These are phyloP conservation scores for bread wheat (Triticum aestivum) DNA, from an alignment of 176 grass and related monocot genomes.

Conservation along the genomic window IWGSC_CS_RefSeq_v2.1 NC_057807.1:440451020-440451519, in stretches of 20 bases:
- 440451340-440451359: conserved; percentile 5
- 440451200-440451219: neutral
- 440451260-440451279: no score
- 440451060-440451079: neutral
- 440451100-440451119: neutral
- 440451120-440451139: neutral
- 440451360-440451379: neutral
- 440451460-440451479: neutral
- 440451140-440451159: neutral
- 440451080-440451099: neutral
- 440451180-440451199: conserved; percentile 2
- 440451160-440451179: neutral
- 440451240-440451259: no score
- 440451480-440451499: neutral
- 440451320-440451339: neutral
- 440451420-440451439: neutral
- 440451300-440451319: neutral
- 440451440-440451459: neutral
- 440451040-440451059: neutral
- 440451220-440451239: no score
- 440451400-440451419: neutral
- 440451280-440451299: no score
- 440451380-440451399: neutral
- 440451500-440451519: neutral
- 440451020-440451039: neutral